These are phyloP conservation scores for Ceraceosorus guamensis DNA, from an alignment of 1,284 basidiomycete genomes.

Conservation along the genomic window DNA sequence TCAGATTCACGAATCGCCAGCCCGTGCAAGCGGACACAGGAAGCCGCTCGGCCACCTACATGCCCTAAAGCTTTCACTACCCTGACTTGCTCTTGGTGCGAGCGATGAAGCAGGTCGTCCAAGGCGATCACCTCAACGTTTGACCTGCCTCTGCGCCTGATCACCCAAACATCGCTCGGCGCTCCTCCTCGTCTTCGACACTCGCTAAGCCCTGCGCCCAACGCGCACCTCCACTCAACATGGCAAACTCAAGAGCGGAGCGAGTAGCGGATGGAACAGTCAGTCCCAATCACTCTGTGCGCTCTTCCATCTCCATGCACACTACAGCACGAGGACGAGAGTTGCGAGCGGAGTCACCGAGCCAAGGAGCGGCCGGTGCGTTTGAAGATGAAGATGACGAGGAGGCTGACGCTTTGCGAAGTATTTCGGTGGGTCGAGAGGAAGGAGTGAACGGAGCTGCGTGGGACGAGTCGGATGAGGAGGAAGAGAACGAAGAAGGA, in stretches of 20 bases:
- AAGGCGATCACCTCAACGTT: not conserved
- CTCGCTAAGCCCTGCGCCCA: not conserved
- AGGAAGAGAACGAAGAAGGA: conserved; percentile 12
- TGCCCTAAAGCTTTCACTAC: too few species aligned
- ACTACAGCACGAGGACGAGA: not conserved
- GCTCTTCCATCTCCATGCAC: too few species aligned
- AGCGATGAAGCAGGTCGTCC: too few species aligned
- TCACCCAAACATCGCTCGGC: not conserved
- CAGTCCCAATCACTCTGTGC: too few species aligned
- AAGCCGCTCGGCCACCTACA: too few species aligned
- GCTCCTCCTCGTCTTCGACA: conserved; percentile 2
- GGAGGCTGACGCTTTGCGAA: conserved; percentile 24
- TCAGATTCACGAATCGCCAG: too few species aligned
- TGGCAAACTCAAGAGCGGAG: conserved; percentile 1
- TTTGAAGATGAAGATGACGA: conserved; percentile 17
- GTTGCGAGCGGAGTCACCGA: not conserved
- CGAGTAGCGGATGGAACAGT: too few species aligned
- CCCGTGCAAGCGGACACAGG: too few species aligned
- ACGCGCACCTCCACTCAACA: not conserved
- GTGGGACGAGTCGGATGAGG: conserved; percentile 32
- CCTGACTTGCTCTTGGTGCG: too few species aligned
- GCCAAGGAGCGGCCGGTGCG: not conserved
- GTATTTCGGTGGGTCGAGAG: conserved; percentile 17
- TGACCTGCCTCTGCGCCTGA: not conserved
- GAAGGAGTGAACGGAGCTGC: conserved; percentile 19